Conservation (phyloP, 2,329 filamentous ascomycete genomes). For the Aaosphaeria arxii region DNA sequence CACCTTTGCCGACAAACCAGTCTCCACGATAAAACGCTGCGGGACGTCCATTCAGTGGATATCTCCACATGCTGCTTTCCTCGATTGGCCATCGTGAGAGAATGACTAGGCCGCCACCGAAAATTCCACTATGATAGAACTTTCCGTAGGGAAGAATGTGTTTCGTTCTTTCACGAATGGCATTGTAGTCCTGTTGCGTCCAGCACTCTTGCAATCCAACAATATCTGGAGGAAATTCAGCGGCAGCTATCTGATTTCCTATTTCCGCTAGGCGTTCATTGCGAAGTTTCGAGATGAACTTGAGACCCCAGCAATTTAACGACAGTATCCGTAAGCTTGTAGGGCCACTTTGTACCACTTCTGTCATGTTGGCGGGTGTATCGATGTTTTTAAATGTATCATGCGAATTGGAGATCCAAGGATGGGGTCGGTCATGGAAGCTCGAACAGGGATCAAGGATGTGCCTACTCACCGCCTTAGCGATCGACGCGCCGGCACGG, state of each 20-base stretch:
- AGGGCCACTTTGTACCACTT: slow-evolving; percentile 27
- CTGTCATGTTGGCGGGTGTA: slow-evolving; percentile 17
- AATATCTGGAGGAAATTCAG: slow-evolving; percentile 71
- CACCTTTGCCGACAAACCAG: slow-evolving; percentile 94
- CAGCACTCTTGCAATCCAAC: slow-evolving; percentile 96
- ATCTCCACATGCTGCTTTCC: slow-evolving; percentile 80
- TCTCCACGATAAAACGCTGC: slow-evolving; percentile 93
- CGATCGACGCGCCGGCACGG: background rate
- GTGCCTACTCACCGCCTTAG: background rate
- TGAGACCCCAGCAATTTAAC: slow-evolving; percentile 96
- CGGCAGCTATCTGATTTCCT: slow-evolving; percentile 70
- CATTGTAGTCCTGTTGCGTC: slow-evolving; percentile 78
- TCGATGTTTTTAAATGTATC: background rate
- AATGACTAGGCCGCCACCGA: slow-evolving; percentile 85
- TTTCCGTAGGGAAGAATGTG: slow-evolving; percentile 83
- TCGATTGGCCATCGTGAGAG: slow-evolving; percentile 90
- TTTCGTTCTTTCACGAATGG: slow-evolving; percentile 70
- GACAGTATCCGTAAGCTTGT: slow-evolving; percentile 72
- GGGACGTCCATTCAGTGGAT: slow-evolving; percentile 89
- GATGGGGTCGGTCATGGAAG: background rate
- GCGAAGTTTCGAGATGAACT: slow-evolving; percentile 77
- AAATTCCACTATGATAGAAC: slow-evolving; percentile 86
- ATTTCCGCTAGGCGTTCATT: slow-evolving; percentile 78
- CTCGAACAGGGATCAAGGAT: slow-evolving; percentile 3
- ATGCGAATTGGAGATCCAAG: no score